Conservation (phyloP, 163 green algal species). For the Volvox carteri region DNA sequence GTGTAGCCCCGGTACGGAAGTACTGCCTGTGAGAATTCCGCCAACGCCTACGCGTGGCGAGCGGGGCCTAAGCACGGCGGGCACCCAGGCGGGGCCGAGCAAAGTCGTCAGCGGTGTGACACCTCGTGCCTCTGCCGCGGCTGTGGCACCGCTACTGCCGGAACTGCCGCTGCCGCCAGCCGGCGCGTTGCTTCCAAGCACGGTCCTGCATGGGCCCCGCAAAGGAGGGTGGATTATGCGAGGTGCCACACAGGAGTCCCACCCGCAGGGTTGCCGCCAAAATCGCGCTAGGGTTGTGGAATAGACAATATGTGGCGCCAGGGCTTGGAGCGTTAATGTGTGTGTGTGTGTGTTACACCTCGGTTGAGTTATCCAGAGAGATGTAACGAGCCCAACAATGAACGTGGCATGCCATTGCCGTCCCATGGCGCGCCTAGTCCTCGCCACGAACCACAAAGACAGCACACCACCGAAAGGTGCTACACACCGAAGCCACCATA, state of each 20-base stretch:
- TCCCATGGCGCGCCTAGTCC: background rate
- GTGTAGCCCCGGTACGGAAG: conserved; percentile 19
- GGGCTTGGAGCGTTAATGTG: too few species aligned
- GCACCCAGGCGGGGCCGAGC: conserved; percentile 31
- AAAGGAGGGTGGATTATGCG: background rate
- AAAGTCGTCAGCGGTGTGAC: conserved; percentile 19
- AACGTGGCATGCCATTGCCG: background rate
- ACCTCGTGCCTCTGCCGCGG: conserved; percentile 18
- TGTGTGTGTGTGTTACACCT: too few species aligned
- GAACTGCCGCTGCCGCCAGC: background rate
- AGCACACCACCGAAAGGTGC: too few species aligned
- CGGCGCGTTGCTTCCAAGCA: background rate
- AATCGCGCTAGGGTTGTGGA: too few species aligned
- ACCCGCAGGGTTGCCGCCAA: too few species aligned
- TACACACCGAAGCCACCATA: too few species aligned
- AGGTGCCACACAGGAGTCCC: background rate
- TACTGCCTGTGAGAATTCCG: conserved; percentile 18
- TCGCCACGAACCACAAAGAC: too few species aligned
- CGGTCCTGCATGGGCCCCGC: background rate
- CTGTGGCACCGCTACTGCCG: background rate
- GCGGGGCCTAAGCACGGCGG: background rate
- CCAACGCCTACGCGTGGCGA: conserved; percentile 44
- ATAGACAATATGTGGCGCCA: too few species aligned
- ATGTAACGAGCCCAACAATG: background rate
- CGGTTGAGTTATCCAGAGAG: background rate